A percentile compares a stretch with the other conserved stretches of the same genome.
Evolutionary conservation across 75 land plant genomes (phyloP).

Genomic region (Pinus taeda): DNA sequence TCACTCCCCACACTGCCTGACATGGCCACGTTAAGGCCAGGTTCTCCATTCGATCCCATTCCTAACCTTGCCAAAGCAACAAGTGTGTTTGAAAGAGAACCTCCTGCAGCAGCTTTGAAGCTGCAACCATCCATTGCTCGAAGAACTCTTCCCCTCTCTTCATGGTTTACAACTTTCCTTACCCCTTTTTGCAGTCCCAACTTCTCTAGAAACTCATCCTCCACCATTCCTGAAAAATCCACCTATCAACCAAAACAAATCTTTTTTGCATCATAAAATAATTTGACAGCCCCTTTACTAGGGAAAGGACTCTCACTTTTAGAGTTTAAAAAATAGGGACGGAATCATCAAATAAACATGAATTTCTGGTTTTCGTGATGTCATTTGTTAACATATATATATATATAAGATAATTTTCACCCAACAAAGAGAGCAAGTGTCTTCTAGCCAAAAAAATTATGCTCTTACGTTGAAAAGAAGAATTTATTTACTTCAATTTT

Average conservation of each 20-base stretch:
- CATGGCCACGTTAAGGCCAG: constrained; percentile 78
- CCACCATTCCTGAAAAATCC: constrained; percentile 94
- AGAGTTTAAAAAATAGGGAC: background rate
- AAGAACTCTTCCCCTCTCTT: constrained; percentile 88
- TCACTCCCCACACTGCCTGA: constrained; percentile 94
- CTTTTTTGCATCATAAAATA: background rate
- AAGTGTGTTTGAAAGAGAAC: constrained; percentile 91
- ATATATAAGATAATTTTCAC: background rate
- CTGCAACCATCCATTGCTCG: constrained; percentile 86
- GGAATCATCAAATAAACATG: constrained; percentile 6
- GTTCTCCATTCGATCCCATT: constrained; percentile 29
- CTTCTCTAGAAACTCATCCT: constrained; percentile 73
- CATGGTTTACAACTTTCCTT: constrained; percentile 89
- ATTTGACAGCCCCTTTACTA: constrained; percentile 1
- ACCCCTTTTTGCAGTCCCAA: constrained; percentile 79
- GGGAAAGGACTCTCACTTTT: background rate
- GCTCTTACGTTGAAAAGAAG: background rate
- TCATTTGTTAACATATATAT: background rate
- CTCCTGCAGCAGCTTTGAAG: constrained; percentile 99
- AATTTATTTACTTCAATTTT: background rate
- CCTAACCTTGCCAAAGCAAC: constrained; percentile 97
- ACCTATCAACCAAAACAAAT: constrained; percentile 48
- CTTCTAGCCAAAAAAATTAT: background rate
- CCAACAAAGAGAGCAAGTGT: background rate
- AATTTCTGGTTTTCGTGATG: background rate